phyloP scores from a whole-genome alignment of 768 basidiomycete genomes.

The Pulveroboletus sp. region DNA sequence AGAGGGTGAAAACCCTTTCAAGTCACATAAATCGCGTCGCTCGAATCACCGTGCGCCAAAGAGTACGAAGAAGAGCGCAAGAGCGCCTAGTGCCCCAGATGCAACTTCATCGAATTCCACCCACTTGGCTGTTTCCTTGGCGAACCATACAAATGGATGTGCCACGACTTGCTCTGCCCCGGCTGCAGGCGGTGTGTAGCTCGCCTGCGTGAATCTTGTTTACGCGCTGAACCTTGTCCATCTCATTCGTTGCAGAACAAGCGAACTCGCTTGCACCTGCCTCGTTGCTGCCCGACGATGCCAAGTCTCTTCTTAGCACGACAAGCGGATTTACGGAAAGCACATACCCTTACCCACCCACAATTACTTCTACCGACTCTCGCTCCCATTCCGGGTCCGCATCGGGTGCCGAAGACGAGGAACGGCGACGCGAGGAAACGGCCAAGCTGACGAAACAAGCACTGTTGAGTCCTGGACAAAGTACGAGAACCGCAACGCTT shows the following conservation, averaged over 20 bases:
- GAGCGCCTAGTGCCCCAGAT: neutral
- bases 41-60: slow-evolving; percentile 6
- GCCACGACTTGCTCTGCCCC: slow-evolving; percentile 1
- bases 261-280: slow-evolving; percentile 12
- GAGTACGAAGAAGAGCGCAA: slow-evolving; percentile 5
- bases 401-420: slow-evolving; percentile 22
- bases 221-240: slow-evolving; percentile 12
- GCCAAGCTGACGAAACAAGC: slow-evolving; percentile 18
- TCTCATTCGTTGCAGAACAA: slow-evolving; percentile 13
- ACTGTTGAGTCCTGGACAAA: slow-evolving; percentile 20
- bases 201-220: neutral
- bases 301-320: slow-evolving; percentile 29
- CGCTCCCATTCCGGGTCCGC: slow-evolving; percentile 18
- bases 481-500: slow-evolving; percentile 33
- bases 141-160: slow-evolving; percentile 5
- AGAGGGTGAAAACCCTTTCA: slow-evolving; percentile 74
- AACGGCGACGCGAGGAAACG: slow-evolving; percentile 22
- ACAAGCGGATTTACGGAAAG: slow-evolving; percentile 27
- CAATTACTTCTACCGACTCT: slow-evolving; percentile 16
- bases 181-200: slow-evolving; percentile 23
- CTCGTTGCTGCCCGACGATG: slow-evolving; percentile 20
- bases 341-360: slow-evolving; percentile 25
- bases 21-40: slow-evolving; percentile 25
- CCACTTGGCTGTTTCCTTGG: slow-evolving; percentile 4
- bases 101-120: neutral